These are phyloP conservation scores for Striga hermonthica DNA, from an alignment of 305 asterid genomes.

Conservation along the genomic window DNA sequence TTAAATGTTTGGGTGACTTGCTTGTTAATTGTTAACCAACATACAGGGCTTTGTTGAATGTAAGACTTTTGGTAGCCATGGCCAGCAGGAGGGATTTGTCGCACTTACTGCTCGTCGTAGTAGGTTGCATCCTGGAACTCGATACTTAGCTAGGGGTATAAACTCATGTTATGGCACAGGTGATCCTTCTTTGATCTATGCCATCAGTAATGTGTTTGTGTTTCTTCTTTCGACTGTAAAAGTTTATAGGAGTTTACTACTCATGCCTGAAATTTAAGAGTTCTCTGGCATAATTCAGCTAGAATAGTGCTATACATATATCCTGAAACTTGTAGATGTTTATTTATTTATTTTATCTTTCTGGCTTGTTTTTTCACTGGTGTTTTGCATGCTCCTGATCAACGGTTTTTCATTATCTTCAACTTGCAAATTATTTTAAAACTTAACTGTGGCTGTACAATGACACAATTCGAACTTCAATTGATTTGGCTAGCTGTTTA, in stretches of 20 bases:
- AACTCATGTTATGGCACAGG: constrained; percentile 96
- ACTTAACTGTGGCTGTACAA: constrained; percentile 21
- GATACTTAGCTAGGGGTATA: constrained; percentile 92
- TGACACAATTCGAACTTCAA: constrained; percentile 14
- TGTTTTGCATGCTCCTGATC: constrained; percentile 23
- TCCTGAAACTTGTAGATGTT: constrained; percentile 6
- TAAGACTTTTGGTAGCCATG: constrained; percentile 89
- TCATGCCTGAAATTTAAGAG: constrained; percentile 12
- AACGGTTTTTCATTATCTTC: constrained; percentile 22
- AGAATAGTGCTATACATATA: not conserved
- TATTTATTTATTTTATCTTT: constrained; percentile 10
- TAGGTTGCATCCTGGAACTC: constrained; percentile 98
- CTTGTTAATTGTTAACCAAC: constrained; percentile 37
- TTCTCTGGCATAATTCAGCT: not conserved
- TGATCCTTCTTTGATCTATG: constrained; percentile 31
- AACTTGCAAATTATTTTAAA: constrained; percentile 21
- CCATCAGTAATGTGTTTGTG: constrained; percentile 18
- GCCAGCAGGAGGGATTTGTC: constrained; percentile 89
- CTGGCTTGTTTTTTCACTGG: constrained; percentile 16
- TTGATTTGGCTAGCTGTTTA: constrained; percentile 18
- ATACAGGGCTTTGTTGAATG: constrained; percentile 90
- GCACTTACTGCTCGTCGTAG: constrained; percentile 95
- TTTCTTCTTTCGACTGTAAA: constrained; percentile 28
- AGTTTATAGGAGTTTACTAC: constrained; percentile 1
- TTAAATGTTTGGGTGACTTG: constrained; percentile 26